These are phyloP conservation scores for Quercus gilva DNA, from an alignment of 306 rosid species.

Conservation along the genomic window DNA sequence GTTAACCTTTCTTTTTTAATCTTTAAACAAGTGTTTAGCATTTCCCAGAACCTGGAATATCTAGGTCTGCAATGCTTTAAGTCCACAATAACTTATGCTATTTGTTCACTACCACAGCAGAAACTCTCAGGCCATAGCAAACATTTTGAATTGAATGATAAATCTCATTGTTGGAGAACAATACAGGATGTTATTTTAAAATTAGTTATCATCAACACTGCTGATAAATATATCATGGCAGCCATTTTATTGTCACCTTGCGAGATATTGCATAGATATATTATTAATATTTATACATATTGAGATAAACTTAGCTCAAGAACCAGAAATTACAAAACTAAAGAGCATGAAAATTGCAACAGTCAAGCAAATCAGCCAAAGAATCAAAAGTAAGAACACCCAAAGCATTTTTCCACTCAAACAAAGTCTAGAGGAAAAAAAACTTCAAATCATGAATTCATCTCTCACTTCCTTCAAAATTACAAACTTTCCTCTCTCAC, in stretches of 20 bases:
- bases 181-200: background rate
- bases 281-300: background rate
- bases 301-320: too few species aligned
- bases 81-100: background rate
- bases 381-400: too few species aligned
- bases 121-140: too few species aligned
- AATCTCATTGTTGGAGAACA: background rate
- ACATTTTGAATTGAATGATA: background rate
- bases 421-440: too few species aligned
- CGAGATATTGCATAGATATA: background rate
- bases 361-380: too few species aligned
- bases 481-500: too few species aligned
- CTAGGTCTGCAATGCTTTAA: background rate
- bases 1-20: background rate
- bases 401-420: too few species aligned
- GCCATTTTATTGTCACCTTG: background rate
- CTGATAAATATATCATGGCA: background rate
- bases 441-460: too few species aligned
- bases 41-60: background rate
- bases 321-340: too few species aligned
- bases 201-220: background rate
- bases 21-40: background rate
- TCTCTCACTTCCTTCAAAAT: too few species aligned
- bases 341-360: too few species aligned
- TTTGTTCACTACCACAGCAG: background rate